phyloP scores from a whole-genome alignment of 768 basidiomycete genomes.

The Kwoniella mangroviensis region DNA sequence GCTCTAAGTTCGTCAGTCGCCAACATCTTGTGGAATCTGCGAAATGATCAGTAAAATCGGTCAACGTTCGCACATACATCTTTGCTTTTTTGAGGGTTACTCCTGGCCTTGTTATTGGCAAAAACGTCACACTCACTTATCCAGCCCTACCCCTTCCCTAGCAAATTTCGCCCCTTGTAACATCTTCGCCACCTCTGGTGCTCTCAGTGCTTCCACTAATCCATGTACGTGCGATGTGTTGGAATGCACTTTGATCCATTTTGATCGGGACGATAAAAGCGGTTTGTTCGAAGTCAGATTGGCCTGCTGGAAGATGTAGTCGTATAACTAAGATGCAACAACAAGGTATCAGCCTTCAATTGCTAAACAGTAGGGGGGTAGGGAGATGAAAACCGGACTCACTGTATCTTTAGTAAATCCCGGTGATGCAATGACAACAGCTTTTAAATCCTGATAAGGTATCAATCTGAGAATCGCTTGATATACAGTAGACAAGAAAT shows the following conservation, averaged over 20 bases:
- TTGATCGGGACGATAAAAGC: conserved; percentile 76
- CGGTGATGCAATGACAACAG: conserved; percentile 94
- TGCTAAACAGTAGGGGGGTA: too few relatives aligned
- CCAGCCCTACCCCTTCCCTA: conserved; percentile 84
- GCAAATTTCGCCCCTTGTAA: conserved; percentile 80
- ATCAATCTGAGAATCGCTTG: conserved; percentile 87
- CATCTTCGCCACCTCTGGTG: conserved; percentile 74
- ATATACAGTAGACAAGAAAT: conserved; percentile 83
- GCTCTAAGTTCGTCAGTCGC: conserved; percentile 91
- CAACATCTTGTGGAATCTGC: conserved; percentile 97
- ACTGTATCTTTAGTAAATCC: conserved; percentile 93
- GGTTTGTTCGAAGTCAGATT: conserved; percentile 75
- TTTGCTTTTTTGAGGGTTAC: too few relatives aligned
- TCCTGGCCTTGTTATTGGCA: too few relatives aligned
- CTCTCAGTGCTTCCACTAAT: conserved; percentile 88
- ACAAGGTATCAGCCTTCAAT: too few relatives aligned
- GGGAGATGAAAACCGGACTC: conserved; percentile 16
- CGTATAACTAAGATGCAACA: conserved; percentile 60
- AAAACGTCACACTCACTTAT: conserved; percentile 65
- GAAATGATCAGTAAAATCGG: neutral
- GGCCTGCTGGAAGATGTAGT: conserved; percentile 82
- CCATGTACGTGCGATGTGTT: conserved; percentile 95
- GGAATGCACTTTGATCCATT: conserved; percentile 87
- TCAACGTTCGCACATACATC: neutral
- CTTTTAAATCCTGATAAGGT: conserved; percentile 79